Percentiles rank a stretch among this genome's conserved stretches.
Conservation (phyloP, 2,329 filamentous ascomycete species). For the Pestalotiopsis sp. region DNA sequence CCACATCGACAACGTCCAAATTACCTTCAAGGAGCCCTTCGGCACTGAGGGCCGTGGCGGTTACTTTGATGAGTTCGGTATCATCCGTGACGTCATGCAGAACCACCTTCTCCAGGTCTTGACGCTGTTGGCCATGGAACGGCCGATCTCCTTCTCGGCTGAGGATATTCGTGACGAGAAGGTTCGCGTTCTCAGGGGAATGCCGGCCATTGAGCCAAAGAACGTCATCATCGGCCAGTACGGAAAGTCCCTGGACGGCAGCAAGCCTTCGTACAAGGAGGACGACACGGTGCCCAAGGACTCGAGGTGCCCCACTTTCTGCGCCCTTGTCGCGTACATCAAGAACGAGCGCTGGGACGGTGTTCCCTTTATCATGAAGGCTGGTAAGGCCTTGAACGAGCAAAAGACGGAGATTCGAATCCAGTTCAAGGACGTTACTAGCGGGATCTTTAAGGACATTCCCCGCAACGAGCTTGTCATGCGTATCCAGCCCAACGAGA, state of each 20-base stretch:
- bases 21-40: conserved; percentile 99
- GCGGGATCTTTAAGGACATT: conserved; percentile 99
- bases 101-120: conserved; percentile 97
- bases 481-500: conserved; percentile 98
- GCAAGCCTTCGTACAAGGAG: conserved; percentile 97
- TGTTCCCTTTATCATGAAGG: conserved; percentile 99
- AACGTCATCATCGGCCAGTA: conserved; percentile 99
- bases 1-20: conserved; percentile 99
- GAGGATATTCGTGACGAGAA: conserved; percentile 99
- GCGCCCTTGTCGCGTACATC: conserved; percentile 95
- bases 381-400: conserved; percentile 97
- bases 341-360: conserved; percentile 99
- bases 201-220: conserved; percentile 95
- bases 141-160: conserved; percentile 95
- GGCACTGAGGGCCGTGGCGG: conserved; percentile 96
- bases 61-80: conserved; percentile 99
- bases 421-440: conserved; percentile 99
- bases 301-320: conserved; percentile 97
- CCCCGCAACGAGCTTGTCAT: conserved; percentile 99
- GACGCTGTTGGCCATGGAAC: conserved; percentile 96
- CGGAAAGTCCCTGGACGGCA: conserved; percentile 92
- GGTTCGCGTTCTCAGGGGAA: conserved; percentile 90
- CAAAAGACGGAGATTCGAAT: conserved; percentile 99
- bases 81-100: conserved; percentile 99
- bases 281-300: conserved; percentile 98